Evolutionary conservation across 2,329 filamentous ascomycete species (phyloP), one percentile per base, ranked within the genome.

Genomic region (Trichophyton schoenleinii): DNA sequence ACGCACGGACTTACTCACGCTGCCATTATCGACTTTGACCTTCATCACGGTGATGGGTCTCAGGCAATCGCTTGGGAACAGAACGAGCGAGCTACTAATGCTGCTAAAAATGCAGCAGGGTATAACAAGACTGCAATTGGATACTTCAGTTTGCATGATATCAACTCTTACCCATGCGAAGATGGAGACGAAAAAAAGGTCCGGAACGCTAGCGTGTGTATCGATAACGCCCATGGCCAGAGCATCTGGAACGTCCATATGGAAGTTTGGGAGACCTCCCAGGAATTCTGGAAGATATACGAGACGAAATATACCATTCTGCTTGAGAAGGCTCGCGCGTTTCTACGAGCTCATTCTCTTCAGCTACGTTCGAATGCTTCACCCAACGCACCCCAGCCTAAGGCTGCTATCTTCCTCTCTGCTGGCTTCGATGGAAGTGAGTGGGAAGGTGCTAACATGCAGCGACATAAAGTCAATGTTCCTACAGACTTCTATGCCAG

Each of bases 81-180:
- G 68, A 99, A 97, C 70, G 80, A 83, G 57, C 86, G 87, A 63
- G 83, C 87, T 46, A 72, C 78, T 2, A 78, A 75, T 15, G 78
- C 86, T 46, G 73, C 83, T 5, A 91, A 88, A 72, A 92, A 89
- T 69, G 84, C 86, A 0, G 80, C 87, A 0, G 78, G 81, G 34
- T 87, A 87, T 80, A 92, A 92, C 75, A 94, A 89, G 77, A 86
- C 87, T 0, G 86, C 87, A 0, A 94, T 97, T 68, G 94, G 91
- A 8, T 99, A 99, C 71, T 97, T 96, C 73, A 96, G 91, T 72
- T 73, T 99, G 49, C 94, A 99, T 72, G 94, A 99, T 70, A 96
- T 99, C 77, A 97, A 99, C 74, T 97, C 92, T 0, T 99, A 95
- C 70, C 94, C 95, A 0, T 99, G 94, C 71, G 94, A 99, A 72